Conservation (phyloP, 139 green algal genomes). For the Parachlorella kessleri region DNA sequence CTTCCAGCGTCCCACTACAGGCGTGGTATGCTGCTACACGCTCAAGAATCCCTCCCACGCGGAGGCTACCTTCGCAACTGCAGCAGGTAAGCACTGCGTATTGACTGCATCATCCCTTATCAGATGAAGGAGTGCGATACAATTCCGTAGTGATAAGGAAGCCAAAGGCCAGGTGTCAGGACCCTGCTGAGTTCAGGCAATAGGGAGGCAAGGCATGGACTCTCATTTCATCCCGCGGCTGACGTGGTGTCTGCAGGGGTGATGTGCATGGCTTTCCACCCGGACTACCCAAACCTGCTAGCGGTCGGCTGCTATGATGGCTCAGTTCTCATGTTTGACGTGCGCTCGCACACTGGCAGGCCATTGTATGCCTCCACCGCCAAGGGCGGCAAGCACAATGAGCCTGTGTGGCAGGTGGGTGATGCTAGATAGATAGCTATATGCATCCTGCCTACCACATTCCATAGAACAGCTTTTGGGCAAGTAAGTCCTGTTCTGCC, state of each 20-base stretch:
- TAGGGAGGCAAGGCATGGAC: no score
- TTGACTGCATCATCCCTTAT: no score
- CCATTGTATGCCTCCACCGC: conserved; percentile 71
- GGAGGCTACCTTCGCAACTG: conserved; percentile 75
- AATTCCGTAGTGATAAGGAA: no score
- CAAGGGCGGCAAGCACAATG: conserved; percentile 78
- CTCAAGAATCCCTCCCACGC: conserved; percentile 88
- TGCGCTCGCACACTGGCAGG: conserved; percentile 15
- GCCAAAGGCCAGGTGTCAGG: no score
- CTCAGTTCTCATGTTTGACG: conserved; percentile 76
- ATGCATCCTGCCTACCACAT: no score
- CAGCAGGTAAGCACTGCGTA: no score
- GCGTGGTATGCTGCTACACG: conserved; percentile 67
- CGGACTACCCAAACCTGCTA: conserved; percentile 80
- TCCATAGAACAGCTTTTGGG: no score
- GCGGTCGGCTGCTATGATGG: conserved; percentile 90
- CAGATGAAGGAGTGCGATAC: no score
- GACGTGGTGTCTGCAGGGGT: conserved; percentile 79
- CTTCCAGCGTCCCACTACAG: conserved; percentile 73
- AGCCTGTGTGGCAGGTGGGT: conserved; percentile 92
- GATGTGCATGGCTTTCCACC: conserved; percentile 91
- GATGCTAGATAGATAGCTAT: no score
- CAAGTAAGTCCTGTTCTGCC: no score
- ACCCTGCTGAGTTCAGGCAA: no score
- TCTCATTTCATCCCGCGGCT: no score